Evolutionary conservation across 257 asterid species (phyloP), one percentile per base, ranked within the genome.

Genomic region (Orobanche coerulescens): DNA sequence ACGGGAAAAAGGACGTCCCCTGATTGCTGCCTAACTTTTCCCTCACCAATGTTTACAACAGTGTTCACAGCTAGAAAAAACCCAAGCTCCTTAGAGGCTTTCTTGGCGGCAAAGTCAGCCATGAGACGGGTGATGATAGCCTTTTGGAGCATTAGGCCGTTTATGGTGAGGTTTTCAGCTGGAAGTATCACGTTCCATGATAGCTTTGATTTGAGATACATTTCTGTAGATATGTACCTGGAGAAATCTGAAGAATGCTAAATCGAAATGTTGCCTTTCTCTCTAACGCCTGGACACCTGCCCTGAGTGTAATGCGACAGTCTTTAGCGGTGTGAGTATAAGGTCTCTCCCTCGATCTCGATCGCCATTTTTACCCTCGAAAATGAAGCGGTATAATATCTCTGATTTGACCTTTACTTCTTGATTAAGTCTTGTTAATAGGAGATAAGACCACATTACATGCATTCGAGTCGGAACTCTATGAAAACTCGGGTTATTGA

Each of bases 1-100:
- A 91, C 93, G 0, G 93, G 96, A 64, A 91, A 91, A 63, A 88
- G 80, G 4, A 91, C 90, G 33, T 88, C 96, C 2, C 98, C 96
- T 0, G 90, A 34, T 10, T 78, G 79, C 54, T 83, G 81, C 47
- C 94, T 72, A 49, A 91, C 87, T 59, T 78, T 88, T 23, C 98
- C 96, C 80, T 79, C 94, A 9, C 92, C 96, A 0, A 88, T 75
- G 65, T 23, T 69, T 20, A 65, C 77, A 28, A 91, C 63, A 0
- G 86, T 83, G 14, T 82, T 85, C 54, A 91, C 71, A 2, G 95
- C 90, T 20, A 91, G 76, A 67, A 78, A 82, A 55, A 80, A 87
- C 0, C 96, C 98, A 0, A 85, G 91, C 18, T 85, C 95, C 65
- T 75, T 83, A 3, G 90, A 46, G 39, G 88, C 89, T 49, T 82